Conservation (phyloP, 352 stramenopile species). For the Phytophthora crassamura region DNA sequence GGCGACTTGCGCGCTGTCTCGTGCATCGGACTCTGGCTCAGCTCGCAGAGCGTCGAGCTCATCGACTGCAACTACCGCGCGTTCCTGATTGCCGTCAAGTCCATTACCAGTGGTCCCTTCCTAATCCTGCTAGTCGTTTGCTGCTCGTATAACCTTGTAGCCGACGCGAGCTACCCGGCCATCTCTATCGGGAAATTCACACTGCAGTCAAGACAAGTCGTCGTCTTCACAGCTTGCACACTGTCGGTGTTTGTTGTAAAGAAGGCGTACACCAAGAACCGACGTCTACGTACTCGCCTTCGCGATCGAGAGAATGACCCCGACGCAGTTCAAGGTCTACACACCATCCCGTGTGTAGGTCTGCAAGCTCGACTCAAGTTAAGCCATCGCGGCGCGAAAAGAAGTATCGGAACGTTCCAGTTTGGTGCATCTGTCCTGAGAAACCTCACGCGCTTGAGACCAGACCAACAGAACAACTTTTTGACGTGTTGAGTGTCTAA, state of each 20-base stretch:
- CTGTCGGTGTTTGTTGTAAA: conserved; percentile 22
- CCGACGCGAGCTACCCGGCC: conserved; percentile 7
- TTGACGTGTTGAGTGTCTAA: neutral
- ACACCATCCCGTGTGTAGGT: conserved; percentile 22
- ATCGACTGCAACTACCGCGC: conserved; percentile 28
- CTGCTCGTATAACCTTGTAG: conserved; percentile 22
- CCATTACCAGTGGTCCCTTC: conserved; percentile 22
- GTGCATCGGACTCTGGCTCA: conserved; percentile 28
- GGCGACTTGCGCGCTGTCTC: conserved; percentile 18
- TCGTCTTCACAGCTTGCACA: conserved; percentile 24
- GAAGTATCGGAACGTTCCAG: neutral
- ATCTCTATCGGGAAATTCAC: conserved; percentile 9
- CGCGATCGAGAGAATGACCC: conserved; percentile 15
- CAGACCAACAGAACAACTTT: neutral
- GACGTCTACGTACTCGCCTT: neutral
- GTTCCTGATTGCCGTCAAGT: conserved; percentile 21
- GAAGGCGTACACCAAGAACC: conserved; percentile 24
- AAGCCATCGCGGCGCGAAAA: neutral
- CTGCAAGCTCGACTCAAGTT: conserved; percentile 19
- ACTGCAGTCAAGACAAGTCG: conserved; percentile 16
- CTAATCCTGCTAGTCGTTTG: conserved; percentile 20
- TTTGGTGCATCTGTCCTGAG: conserved; percentile 6
- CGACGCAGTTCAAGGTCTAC: conserved; percentile 1
- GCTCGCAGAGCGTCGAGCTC: conserved; percentile 28
- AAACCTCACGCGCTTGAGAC: neutral